Percentiles rank a stretch among this genome's conserved stretches.
Conservation (phyloP, 805 yeast species). For the Candida namnaoensis region DNA sequence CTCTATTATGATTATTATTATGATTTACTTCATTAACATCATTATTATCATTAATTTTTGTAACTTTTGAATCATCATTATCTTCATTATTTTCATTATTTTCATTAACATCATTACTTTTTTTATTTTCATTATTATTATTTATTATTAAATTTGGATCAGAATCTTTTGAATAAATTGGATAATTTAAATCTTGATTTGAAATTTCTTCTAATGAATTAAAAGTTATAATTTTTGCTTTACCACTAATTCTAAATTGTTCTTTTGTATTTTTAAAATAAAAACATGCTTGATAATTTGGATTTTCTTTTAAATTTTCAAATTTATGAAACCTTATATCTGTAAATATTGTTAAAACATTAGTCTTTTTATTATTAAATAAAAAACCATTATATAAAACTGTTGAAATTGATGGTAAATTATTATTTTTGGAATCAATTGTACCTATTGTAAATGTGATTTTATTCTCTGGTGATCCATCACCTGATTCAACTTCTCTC, state of each 20-base stretch:
- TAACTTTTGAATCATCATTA: neutral
- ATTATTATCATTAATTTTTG: slow-evolving; percentile 1
- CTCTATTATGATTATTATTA: neutral
- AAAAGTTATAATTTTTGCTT: slow-evolving; percentile 37
- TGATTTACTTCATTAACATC: neutral
- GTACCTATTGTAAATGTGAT: slow-evolving; percentile 63
- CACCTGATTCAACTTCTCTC: slow-evolving; percentile 26
- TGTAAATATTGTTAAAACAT: slow-evolving; percentile 60
- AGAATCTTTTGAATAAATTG: slow-evolving; percentile 20
- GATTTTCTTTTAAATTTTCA: slow-evolving; percentile 35
- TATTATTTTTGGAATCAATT: slow-evolving; percentile 36
- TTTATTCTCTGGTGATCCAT: slow-evolving; percentile 19
- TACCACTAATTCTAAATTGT: slow-evolving; percentile 70
- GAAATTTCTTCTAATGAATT: slow-evolving; percentile 7
- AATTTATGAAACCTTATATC: slow-evolving; percentile 64
- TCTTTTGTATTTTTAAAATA: slow-evolving; percentile 53
- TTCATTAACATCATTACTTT: too few relatives aligned
- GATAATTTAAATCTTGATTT: slow-evolving; percentile 16
- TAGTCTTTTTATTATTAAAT: slow-evolving; percentile 59
- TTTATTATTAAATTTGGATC: slow-evolving; percentile 3
- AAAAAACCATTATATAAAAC: slow-evolving; percentile 69
- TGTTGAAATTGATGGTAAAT: slow-evolving; percentile 57
- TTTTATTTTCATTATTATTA: slow-evolving; percentile 3
- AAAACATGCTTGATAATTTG: slow-evolving; percentile 67
- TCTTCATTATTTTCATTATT: slow-evolving; percentile 1